Conservation (phyloP, 1,284 basidiomycete species). For the Megacollybia platyphylla region DNA sequence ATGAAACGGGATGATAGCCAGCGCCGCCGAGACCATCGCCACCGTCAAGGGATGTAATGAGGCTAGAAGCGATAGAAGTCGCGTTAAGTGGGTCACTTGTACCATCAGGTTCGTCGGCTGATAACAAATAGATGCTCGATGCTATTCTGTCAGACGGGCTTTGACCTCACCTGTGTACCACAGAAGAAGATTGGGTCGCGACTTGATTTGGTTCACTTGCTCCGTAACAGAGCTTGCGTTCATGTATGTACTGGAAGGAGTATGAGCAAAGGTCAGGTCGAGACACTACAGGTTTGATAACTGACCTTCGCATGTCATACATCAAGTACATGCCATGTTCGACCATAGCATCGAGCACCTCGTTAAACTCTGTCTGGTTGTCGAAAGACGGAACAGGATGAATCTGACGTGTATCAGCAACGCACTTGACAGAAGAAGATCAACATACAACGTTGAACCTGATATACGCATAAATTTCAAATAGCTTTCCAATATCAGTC, state of each 20-base stretch:
- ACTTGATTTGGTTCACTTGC: slow-evolving; percentile 56
- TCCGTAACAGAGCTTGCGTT: slow-evolving; percentile 48
- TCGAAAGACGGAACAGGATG: slow-evolving; percentile 55
- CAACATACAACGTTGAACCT: slow-evolving; percentile 20
- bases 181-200: slow-evolving; percentile 51
- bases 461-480: not conserved
- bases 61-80: slow-evolving; percentile 39
- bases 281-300: slow-evolving; percentile 7
- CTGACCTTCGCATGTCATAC: slow-evolving; percentile 66
- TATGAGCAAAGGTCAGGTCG: not conserved
- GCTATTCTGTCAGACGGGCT: not conserved
- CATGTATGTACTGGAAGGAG: slow-evolving; percentile 38
- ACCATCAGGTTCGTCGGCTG: slow-evolving; percentile 59
- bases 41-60: slow-evolving; percentile 57
- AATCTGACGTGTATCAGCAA: slow-evolving; percentile 20
- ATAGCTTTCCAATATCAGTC: not conserved
- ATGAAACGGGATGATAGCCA: slow-evolving; percentile 61
- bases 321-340: slow-evolving; percentile 60
- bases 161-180: slow-evolving; percentile 49
- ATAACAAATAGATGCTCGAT: not conserved
- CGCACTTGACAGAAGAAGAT: not conserved
- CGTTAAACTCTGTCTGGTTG: slow-evolving; percentile 40
- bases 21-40: slow-evolving; percentile 13
- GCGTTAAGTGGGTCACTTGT: slow-evolving; percentile 52
- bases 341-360: slow-evolving; percentile 58